These are phyloP conservation scores for Corylus americana DNA, from an alignment of 306 rosid genomes.

Conservation along the genomic window DNA sequence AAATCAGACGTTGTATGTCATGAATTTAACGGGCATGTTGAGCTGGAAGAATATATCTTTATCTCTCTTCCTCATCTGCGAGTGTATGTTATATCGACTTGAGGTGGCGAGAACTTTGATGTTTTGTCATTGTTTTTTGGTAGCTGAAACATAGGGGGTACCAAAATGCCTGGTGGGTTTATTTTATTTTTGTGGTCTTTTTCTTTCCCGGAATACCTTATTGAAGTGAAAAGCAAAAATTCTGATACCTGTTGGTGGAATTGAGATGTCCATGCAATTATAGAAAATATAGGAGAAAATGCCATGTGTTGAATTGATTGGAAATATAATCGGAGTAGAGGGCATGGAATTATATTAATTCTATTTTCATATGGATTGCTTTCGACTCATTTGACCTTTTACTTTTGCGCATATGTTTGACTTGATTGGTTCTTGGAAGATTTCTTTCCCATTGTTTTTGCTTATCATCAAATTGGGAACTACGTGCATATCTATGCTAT, in stretches of 20 bases:
- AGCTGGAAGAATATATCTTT: constrained; percentile 43
- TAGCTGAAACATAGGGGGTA: constrained; percentile 20
- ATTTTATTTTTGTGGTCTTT: not conserved
- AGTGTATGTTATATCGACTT: constrained; percentile 2
- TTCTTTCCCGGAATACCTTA: not conserved
- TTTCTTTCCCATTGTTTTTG: constrained; percentile 2
- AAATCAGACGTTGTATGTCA: constrained; percentile 24
- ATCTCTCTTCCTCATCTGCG: not conserved
- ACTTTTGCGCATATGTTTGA: not conserved
- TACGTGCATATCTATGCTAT: not conserved
- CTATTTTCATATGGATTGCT: not conserved
- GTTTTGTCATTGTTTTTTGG: not conserved
- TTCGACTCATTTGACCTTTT: not conserved
- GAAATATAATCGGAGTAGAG: not conserved
- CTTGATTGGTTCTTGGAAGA: not conserved
- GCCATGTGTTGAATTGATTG: not conserved
- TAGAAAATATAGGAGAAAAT: not conserved
- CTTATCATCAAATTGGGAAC: not conserved
- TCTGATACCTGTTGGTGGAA: not conserved
- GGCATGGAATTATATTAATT: not conserved
- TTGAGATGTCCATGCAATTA: not conserved
- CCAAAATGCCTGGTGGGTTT: constrained; percentile 35
- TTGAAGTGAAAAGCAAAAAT: not conserved
- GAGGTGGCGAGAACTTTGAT: constrained; percentile 3
- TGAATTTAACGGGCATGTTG: constrained; percentile 28